These are phyloP conservation scores for Pseudogymnoascus sp. DNA, from an alignment of 2,329 filamentous ascomycete genomes.

Conservation along the genomic window DNA sequence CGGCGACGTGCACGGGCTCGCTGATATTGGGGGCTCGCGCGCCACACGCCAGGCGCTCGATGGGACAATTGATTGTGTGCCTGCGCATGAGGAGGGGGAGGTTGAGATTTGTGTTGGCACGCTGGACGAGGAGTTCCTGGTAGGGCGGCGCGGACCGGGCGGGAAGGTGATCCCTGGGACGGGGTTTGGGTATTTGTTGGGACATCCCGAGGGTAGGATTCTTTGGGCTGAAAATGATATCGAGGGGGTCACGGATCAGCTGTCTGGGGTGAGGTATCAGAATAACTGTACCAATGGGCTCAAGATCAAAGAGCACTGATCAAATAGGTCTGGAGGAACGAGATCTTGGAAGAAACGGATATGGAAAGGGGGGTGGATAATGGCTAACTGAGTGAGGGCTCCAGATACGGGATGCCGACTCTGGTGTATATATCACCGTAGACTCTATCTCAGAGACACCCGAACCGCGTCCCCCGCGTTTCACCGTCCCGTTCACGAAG, in stretches of 20 bases:
- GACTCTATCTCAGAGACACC: constrained; percentile 7
- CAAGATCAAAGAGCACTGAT: constrained; percentile 2
- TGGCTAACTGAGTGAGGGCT: constrained; percentile 7
- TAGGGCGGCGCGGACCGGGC: constrained; percentile 16
- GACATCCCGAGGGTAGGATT: constrained; percentile 9
- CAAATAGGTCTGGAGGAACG: background rate
- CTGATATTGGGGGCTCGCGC: background rate
- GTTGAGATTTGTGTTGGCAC: constrained; percentile 37
- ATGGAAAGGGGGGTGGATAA: background rate
- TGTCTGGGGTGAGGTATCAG: constrained; percentile 6
- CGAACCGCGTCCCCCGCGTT: background rate
- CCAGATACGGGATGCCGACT: background rate
- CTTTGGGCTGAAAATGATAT: constrained; percentile 11
- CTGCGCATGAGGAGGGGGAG: background rate
- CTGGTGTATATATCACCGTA: constrained; percentile 8
- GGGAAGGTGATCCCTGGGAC: constrained; percentile 8
- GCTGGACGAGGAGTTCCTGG: constrained; percentile 39
- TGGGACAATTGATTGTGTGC: background rate
- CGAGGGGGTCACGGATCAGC: background rate
- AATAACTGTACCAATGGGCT: background rate
- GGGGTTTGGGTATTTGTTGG: background rate
- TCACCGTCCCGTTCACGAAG: background rate
- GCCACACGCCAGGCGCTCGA: background rate
- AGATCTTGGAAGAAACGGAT: background rate
- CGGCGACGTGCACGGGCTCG: background rate